Conservation (phyloP, 2,329 filamentous ascomycete species). For the Emericellopsis atlantica region DNA sequence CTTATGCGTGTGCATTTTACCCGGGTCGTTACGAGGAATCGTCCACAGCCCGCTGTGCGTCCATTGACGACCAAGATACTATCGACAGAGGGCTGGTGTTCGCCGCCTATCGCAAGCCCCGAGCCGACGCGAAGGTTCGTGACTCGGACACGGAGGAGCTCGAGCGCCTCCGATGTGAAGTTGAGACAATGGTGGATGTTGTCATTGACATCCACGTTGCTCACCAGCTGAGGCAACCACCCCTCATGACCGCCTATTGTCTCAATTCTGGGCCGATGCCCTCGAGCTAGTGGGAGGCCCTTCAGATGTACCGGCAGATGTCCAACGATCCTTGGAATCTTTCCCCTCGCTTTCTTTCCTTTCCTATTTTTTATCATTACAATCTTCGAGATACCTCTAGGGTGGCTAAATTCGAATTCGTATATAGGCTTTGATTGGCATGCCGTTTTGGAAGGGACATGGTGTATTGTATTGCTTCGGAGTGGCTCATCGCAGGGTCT, state of each 20-base stretch:
- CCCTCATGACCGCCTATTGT: constrained; percentile 8
- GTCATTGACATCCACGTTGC: constrained; percentile 35
- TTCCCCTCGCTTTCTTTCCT: constrained; percentile 1
- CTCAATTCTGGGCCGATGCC: constrained; percentile 28
- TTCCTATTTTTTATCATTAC: constrained; percentile 1
- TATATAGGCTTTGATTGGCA: not conserved
- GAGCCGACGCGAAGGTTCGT: constrained; percentile 20
- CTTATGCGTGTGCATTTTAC: constrained; percentile 41
- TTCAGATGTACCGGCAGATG: not conserved
- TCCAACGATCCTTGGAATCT: too few relatives aligned
- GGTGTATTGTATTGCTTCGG: not conserved
- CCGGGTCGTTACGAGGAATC: constrained; percentile 19
- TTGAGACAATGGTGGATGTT: constrained; percentile 38
- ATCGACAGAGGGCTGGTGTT: constrained; percentile 42
- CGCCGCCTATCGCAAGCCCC: constrained; percentile 38
- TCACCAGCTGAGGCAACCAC: constrained; percentile 18
- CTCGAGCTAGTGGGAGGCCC: not conserved
- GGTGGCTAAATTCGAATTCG: constrained; percentile 2
- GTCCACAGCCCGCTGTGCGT: not conserved
- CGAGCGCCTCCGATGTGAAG: constrained; percentile 31
- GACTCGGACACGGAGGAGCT: constrained; percentile 26
- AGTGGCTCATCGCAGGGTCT: not conserved
- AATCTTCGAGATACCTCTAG: constrained; percentile 3
- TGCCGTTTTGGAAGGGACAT: not conserved
- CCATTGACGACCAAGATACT: not conserved